phyloP scores from a whole-genome alignment of 2,329 filamentous ascomycete species.

The Ceratocystis cacaofunesta region DNA sequence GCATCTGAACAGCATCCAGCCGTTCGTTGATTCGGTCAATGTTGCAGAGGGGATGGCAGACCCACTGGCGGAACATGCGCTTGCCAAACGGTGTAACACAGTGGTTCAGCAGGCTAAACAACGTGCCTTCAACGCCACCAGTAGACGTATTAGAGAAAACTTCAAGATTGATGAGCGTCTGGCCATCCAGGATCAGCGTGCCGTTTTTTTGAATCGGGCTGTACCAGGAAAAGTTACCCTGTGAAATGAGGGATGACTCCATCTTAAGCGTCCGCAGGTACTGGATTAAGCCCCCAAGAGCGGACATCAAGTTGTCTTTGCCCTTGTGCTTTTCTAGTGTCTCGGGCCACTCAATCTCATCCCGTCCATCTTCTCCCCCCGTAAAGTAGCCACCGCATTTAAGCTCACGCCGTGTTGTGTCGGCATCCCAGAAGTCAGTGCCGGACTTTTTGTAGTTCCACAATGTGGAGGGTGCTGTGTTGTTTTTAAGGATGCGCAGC shows the following conservation, averaged over 20 bases:
- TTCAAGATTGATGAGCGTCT: slow-evolving; percentile 95
- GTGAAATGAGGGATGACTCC: slow-evolving; percentile 70
- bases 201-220: slow-evolving; percentile 83
- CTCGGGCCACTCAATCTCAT: slow-evolving; percentile 55
- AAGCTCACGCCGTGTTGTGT: slow-evolving; percentile 68
- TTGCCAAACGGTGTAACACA: slow-evolving; percentile 97
- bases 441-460: slow-evolving; percentile 86
- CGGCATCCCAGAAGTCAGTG: slow-evolving; percentile 82
- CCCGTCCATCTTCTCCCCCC: slow-evolving; percentile 34
- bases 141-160: slow-evolving; percentile 89
- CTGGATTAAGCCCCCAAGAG: slow-evolving; percentile 73
- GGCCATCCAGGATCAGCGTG: slow-evolving; percentile 82
- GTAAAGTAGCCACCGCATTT: slow-evolving; percentile 67
- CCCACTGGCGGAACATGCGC: slow-evolving; percentile 88
- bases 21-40: slow-evolving; percentile 80
- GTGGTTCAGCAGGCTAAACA: slow-evolving; percentile 81
- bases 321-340: slow-evolving; percentile 55
- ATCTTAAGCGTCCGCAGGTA: slow-evolving; percentile 81
- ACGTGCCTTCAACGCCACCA: slow-evolving; percentile 66
- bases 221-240: slow-evolving; percentile 83
- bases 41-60: slow-evolving; percentile 87
- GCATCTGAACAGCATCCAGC: slow-evolving; percentile 80
- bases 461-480: slow-evolving; percentile 78
- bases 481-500: slow-evolving; percentile 87
- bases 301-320: slow-evolving; percentile 76